Percentiles rank a stretch among this genome's conserved stretches.
Evolutionary conservation across 192 early-diverging fungal genomes (phyloP).

Genomic region (Entomortierella lignicola): DNA sequence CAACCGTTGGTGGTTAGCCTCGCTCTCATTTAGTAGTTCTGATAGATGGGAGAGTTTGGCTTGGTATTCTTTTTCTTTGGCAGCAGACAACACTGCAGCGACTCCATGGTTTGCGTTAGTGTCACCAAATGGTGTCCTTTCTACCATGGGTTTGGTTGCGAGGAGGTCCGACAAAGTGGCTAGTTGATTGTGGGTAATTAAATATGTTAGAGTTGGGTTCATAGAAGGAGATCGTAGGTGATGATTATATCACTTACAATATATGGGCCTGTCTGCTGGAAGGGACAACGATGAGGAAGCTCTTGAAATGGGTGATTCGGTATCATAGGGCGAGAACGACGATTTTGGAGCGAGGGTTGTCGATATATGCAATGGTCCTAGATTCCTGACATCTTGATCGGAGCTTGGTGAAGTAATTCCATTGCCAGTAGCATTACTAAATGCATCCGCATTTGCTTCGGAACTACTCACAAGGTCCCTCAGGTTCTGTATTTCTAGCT

Average conservation of each 20-base stretch:
- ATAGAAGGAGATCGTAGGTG: too few relatives aligned
- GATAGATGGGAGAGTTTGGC: slow-evolving; percentile 63
- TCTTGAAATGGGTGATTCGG: slow-evolving; percentile 47
- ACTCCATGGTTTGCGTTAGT: slow-evolving; percentile 10
- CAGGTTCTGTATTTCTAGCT: slow-evolving; percentile 42
- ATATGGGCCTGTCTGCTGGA: slow-evolving; percentile 30
- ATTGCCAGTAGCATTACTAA: not conserved
- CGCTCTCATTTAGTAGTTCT: slow-evolving; percentile 69
- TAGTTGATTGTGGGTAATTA: not conserved
- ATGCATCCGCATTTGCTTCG: slow-evolving; percentile 5
- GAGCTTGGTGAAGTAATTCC: not conserved
- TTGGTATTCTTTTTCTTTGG: slow-evolving; percentile 52
- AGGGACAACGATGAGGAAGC: slow-evolving; percentile 43
- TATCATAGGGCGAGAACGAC: slow-evolving; percentile 27
- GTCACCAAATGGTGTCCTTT: slow-evolving; percentile 34
- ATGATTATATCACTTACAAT: slow-evolving; percentile 27
- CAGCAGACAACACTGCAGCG: slow-evolving; percentile 8
- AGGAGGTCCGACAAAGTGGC: slow-evolving; percentile 58
- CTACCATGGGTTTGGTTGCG: slow-evolving; percentile 42
- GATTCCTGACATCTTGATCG: slow-evolving; percentile 12
- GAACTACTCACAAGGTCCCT: slow-evolving; percentile 37
- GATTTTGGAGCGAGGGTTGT: slow-evolving; percentile 26
- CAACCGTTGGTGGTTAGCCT: slow-evolving; percentile 56
- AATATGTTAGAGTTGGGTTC: not conserved
- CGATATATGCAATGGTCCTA: slow-evolving; percentile 15